These are phyloP conservation scores for Epichloe amarillans DNA, from an alignment of 2,329 filamentous ascomycete genomes.

Conservation along the genomic window DNA sequence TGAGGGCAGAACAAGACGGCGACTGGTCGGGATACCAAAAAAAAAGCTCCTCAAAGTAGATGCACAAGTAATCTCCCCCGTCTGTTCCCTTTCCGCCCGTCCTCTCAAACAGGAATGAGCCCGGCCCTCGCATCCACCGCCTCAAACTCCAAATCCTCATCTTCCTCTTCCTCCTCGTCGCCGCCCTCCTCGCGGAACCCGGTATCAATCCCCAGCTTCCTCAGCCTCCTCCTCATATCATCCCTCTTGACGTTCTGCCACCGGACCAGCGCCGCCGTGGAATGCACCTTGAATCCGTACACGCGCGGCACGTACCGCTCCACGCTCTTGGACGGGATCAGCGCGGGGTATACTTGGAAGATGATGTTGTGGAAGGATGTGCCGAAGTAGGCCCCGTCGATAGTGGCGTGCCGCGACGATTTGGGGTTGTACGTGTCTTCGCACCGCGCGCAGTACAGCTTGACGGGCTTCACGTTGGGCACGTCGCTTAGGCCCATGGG, in stretches of 20 bases:
- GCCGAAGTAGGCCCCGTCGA: slow-evolving; percentile 96
- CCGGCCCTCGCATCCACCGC: slow-evolving; percentile 21
- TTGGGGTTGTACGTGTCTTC: slow-evolving; percentile 99
- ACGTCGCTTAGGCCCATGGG: slow-evolving; percentile 91
- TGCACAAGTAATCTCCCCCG: background rate
- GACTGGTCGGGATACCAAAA: background rate
- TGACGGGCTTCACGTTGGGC: slow-evolving; percentile 77
- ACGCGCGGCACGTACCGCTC: slow-evolving; percentile 81
- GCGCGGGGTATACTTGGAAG: slow-evolving; percentile 90
- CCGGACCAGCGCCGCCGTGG: slow-evolving; percentile 70
- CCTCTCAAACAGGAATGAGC: slow-evolving; percentile 8
- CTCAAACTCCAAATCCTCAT: slow-evolving; percentile 31
- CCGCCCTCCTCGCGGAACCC: slow-evolving; percentile 62
- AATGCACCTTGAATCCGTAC: slow-evolving; percentile 93
- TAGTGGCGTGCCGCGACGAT: slow-evolving; percentile 84
- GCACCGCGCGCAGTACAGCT: slow-evolving; percentile 93
- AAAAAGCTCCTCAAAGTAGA: background rate
- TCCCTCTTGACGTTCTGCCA: slow-evolving; percentile 81
- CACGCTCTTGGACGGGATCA: slow-evolving; percentile 74
- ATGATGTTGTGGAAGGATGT: slow-evolving; percentile 98
- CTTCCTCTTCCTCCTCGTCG: slow-evolving; percentile 50
- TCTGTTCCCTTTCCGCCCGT: background rate
- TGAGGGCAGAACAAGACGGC: background rate
- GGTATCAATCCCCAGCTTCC: slow-evolving; percentile 58
- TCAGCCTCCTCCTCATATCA: slow-evolving; percentile 66